A percentile compares a stretch with the other conserved stretches of the same genome.
These are phyloP conservation scores for Neurospora sp. DNA, from an alignment of 495 filamentous ascomycete genomes.

Conservation along the genomic window DNA sequence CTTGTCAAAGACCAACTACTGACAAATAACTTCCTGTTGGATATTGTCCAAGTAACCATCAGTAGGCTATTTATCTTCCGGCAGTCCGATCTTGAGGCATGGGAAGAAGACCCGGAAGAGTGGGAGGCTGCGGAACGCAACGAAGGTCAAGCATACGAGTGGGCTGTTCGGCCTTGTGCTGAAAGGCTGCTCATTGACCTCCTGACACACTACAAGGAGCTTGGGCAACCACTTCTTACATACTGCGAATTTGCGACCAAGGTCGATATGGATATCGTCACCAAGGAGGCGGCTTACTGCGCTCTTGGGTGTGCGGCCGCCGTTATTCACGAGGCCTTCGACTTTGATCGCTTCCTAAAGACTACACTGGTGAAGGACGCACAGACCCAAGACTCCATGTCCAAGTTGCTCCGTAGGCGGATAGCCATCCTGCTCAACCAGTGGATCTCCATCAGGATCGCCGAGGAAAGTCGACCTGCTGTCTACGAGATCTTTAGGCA, in stretches of 20 bases:
- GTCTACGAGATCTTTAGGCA: constrained; percentile 86
- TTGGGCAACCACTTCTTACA: constrained; percentile 62
- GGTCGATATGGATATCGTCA: constrained; percentile 56
- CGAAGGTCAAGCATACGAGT: constrained; percentile 72
- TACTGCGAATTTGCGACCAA: constrained; percentile 70
- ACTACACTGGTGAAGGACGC: constrained; percentile 68
- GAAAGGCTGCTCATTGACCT: constrained; percentile 92
- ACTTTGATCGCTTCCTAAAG: constrained; percentile 73
- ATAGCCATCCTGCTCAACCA: constrained; percentile 81
- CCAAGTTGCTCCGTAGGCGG: constrained; percentile 78
- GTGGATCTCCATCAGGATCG: constrained; percentile 72
- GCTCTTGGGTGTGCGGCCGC: constrained; percentile 80
- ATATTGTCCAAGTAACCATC: constrained; percentile 74
- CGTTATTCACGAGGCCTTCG: constrained; percentile 54
- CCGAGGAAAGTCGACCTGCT: constrained; percentile 51
- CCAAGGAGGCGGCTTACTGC: constrained; percentile 89
- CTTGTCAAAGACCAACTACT: constrained; percentile 62
- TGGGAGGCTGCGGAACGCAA: constrained; percentile 84
- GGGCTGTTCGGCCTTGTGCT: constrained; percentile 77
- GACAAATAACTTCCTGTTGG: constrained; percentile 58
- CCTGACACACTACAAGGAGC: constrained; percentile 70
- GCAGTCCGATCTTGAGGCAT: constrained; percentile 73
- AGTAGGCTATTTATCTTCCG: constrained; percentile 83
- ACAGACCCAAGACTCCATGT: constrained; percentile 62
- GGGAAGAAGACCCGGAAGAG: constrained; percentile 86